Evolutionary conservation across 2,329 filamentous ascomycete species (phyloP).

Genomic region (Colletotrichum zoysiae): DNA sequence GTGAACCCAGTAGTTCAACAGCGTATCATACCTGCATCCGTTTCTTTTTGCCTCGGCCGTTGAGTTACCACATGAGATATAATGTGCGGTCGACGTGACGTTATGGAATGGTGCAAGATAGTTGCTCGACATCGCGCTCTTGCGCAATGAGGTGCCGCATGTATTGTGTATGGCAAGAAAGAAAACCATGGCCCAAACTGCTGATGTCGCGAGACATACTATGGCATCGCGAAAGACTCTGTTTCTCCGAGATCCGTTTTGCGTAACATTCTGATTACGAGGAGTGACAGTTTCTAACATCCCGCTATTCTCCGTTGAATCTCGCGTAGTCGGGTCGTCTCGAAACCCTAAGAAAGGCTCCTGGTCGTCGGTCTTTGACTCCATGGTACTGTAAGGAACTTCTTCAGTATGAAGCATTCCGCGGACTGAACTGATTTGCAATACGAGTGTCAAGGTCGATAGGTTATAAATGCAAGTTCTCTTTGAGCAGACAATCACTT

Average conservation of each 20-base stretch:
- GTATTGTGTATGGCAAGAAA: conserved; percentile 27
- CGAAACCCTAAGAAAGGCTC: conserved; percentile 36
- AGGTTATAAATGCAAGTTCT: neutral
- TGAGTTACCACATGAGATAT: conserved; percentile 44
- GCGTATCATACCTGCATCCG: conserved; percentile 45
- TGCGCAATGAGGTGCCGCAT: neutral
- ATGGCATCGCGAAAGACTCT: conserved; percentile 12
- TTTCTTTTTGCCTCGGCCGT: conserved; percentile 38
- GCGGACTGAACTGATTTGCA: neutral
- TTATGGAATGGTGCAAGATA: conserved; percentile 36
- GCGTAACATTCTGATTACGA: neutral
- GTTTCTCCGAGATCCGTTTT: conserved; percentile 6
- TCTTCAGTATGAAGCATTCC: neutral
- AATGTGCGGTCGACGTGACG: conserved; percentile 42
- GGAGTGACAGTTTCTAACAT: neutral
- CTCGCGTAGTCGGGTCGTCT: conserved; percentile 3
- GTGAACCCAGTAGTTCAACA: conserved; percentile 47
- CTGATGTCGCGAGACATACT: conserved; percentile 40
- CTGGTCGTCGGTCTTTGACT: conserved; percentile 19
- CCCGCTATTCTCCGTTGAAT: neutral
- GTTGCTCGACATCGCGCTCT: neutral
- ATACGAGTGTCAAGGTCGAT: neutral
- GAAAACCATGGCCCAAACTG: conserved; percentile 43
- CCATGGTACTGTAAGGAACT: conserved; percentile 9
- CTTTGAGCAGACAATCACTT: too few species aligned